A percentile compares a stretch with the other conserved stretches of the same genome.
These are phyloP conservation scores for Backusella liffmaniae DNA, from an alignment of 192 early-diverging fungal genomes.

Conservation along the genomic window DNA sequence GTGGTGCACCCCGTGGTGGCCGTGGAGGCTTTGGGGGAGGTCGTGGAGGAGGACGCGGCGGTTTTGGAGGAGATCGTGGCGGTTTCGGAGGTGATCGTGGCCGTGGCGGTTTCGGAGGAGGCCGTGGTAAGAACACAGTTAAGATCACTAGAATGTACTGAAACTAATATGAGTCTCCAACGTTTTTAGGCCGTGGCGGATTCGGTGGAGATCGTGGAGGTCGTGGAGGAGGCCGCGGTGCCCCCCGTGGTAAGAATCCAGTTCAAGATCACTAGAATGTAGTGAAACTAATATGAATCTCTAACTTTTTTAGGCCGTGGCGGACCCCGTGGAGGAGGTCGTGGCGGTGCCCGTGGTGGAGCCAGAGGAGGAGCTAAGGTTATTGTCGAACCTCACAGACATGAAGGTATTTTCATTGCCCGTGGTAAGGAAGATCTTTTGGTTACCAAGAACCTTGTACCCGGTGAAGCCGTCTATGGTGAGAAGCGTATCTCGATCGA, in stretches of 20 bases:
- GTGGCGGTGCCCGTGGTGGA: slow-evolving; percentile 69
- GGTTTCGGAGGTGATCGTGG: slow-evolving; percentile 39
- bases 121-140: slow-evolving; percentile 31
- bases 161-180: too few species aligned
- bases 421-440: slow-evolving; percentile 99
- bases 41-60: slow-evolving; percentile 39
- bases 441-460: slow-evolving; percentile 98
- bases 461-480: slow-evolving; percentile 95
- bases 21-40: slow-evolving; percentile 43
- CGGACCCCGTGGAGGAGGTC: slow-evolving; percentile 44
- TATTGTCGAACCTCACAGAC: slow-evolving; percentile 95
- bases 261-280: too few species aligned
- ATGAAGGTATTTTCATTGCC: slow-evolving; percentile 93
- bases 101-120: slow-evolving; percentile 48
- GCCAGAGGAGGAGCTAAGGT: slow-evolving; percentile 92
- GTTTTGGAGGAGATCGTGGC: not conserved
- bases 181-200: slow-evolving; percentile 39
- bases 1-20: slow-evolving; percentile 32
- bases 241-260: slow-evolving; percentile 24
- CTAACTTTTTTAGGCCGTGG: slow-evolving; percentile 30
- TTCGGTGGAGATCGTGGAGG: slow-evolving; percentile 50
- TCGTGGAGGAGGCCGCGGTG: slow-evolving; percentile 40
- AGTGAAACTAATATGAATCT: too few species aligned
- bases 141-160: too few species aligned
- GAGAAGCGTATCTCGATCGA: slow-evolving; percentile 98